Conservation (phyloP, 495 filamentous ascomycete genomes). For the Penicillium herquei region DNA sequence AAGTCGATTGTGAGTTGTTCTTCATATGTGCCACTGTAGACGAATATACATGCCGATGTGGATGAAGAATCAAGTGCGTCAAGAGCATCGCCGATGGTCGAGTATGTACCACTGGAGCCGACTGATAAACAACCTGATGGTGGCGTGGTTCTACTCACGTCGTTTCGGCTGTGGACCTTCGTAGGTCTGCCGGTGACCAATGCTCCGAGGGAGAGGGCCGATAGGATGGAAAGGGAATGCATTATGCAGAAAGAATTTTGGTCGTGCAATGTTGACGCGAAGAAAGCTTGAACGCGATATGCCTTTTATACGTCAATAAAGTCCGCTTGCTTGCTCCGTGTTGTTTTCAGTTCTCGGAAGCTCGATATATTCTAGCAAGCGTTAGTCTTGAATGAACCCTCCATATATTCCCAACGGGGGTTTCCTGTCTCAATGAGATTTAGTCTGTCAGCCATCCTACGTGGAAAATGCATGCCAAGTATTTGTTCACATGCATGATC, state of each 20-base stretch:
- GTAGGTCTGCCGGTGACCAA: constrained; percentile 11
- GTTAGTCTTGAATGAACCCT: too few species aligned
- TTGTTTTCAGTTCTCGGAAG: too few species aligned
- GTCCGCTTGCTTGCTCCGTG: too few species aligned
- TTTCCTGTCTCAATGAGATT: too few species aligned
- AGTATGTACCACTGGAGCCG: constrained; percentile 23
- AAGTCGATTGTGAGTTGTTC: constrained; percentile 55
- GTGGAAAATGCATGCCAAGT: too few species aligned
- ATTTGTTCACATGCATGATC: too few species aligned
- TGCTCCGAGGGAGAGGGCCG: constrained; percentile 11
- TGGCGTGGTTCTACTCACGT: constrained; percentile 19
- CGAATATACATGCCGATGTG: constrained; percentile 29
- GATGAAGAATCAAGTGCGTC: constrained; percentile 23
- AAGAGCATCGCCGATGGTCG: constrained; percentile 27
- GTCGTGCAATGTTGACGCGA: too few species aligned
- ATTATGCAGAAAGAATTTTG: background rate
- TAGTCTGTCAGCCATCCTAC: too few species aligned
- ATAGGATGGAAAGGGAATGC: background rate
- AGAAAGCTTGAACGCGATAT: too few species aligned
- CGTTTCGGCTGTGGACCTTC: constrained; percentile 6
- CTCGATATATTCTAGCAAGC: too few species aligned
- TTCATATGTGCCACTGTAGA: constrained; percentile 41
- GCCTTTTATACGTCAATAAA: too few species aligned
- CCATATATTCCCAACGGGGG: too few species aligned
- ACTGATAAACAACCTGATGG: constrained; percentile 32